Evolutionary conservation across 2,329 filamentous ascomycete genomes (phyloP).

Genomic region (Thelonectria rubi): DNA sequence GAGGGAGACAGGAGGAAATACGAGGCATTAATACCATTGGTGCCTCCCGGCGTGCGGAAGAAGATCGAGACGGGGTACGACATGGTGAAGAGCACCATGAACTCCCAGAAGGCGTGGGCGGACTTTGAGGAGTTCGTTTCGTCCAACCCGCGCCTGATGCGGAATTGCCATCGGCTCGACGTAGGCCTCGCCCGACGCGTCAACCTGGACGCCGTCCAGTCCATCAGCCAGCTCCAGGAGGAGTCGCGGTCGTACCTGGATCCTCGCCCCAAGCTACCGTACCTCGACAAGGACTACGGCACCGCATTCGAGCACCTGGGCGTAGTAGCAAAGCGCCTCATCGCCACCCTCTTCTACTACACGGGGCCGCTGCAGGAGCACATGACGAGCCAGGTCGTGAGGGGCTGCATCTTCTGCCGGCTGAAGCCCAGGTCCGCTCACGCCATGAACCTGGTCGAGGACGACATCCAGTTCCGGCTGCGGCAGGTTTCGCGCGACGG

Average conservation of each 20-base stretch:
- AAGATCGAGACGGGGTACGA: constrained; percentile 8
- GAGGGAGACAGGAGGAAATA: neutral
- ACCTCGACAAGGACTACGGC: constrained; percentile 6
- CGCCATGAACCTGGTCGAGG: neutral
- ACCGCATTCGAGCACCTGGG: constrained; percentile 8
- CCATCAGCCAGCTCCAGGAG: constrained; percentile 2
- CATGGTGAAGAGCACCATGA: constrained; percentile 8
- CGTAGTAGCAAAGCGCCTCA: constrained; percentile 15
- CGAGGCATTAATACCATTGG: neutral
- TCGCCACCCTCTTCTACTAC: constrained; percentile 23
- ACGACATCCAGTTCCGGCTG: neutral
- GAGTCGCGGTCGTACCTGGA: constrained; percentile 8
- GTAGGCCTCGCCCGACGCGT: constrained; percentile 8
- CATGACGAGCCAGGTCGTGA: neutral
- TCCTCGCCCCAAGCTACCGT: neutral
- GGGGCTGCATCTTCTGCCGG: constrained; percentile 4
- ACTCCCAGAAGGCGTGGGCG: constrained; percentile 19
- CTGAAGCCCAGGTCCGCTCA: neutral
- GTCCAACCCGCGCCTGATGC: neutral
- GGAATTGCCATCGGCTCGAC: constrained; percentile 21
- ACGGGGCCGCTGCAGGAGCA: neutral
- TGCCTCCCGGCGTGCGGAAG: neutral
- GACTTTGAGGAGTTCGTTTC: constrained; percentile 6
- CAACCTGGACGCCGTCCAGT: constrained; percentile 14
- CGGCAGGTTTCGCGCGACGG: neutral